Conservation (phyloP, 1,284 basidiomycete species). For the Ganoderma lucidum region DNA sequence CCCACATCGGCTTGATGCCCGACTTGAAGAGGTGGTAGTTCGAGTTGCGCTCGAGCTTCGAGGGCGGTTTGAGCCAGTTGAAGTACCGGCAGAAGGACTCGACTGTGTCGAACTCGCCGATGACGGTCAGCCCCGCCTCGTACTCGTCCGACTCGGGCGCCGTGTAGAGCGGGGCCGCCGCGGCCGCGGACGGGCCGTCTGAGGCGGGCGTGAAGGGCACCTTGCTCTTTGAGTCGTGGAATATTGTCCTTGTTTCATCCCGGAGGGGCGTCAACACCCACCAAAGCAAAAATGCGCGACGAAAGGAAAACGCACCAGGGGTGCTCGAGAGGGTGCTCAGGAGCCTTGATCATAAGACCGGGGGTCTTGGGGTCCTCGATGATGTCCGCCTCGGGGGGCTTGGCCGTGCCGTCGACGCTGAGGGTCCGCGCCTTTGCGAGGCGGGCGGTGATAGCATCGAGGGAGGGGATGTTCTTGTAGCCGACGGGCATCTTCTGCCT, state of each 20-base stretch:
- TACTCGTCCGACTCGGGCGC: conserved; percentile 72
- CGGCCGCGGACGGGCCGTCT: conserved; percentile 34
- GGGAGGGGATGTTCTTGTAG: conserved; percentile 86
- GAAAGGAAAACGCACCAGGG: conserved; percentile 61
- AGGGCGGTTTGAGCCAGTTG: conserved; percentile 93
- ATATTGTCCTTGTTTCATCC: conserved; percentile 74
- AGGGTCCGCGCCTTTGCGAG: conserved; percentile 72
- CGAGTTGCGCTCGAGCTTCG: conserved; percentile 84
- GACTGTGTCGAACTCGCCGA: conserved; percentile 86
- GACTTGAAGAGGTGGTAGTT: conserved; percentile 97
- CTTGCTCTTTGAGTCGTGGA: conserved; percentile 86
- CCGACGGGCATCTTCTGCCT: conserved; percentile 67
- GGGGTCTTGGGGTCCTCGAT: conserved; percentile 84
- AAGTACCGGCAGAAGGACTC: conserved; percentile 94
- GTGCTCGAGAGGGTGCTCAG: conserved; percentile 86
- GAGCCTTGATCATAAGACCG: conserved; percentile 73
- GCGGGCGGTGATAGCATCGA: conserved; percentile 82
- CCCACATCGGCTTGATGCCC: conserved; percentile 96
- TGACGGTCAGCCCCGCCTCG: conserved; percentile 79
- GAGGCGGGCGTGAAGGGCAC: conserved; percentile 57
- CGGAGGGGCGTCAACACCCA: conserved; percentile 18
- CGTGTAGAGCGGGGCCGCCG: conserved; percentile 45
- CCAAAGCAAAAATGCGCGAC: conserved; percentile 1
- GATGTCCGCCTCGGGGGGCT: conserved; percentile 77
- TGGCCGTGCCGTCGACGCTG: conserved; percentile 74